Conservation (phyloP, 2,329 filamentous ascomycete genomes). For the Didymellaceae sp. region DNA sequence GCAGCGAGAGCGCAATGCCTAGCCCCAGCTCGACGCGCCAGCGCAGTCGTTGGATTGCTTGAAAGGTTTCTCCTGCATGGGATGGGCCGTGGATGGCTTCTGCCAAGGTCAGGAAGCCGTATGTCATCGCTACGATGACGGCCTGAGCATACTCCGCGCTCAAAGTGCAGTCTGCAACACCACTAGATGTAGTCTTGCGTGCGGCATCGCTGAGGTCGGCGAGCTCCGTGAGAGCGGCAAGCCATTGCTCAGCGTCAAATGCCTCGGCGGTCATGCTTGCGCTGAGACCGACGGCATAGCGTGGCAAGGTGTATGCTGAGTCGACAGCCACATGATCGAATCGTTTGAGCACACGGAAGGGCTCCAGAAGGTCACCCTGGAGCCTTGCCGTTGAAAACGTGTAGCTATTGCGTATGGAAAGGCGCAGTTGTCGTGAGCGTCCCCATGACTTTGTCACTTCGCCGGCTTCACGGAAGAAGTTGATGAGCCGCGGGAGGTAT, state of each 20-base stretch:
- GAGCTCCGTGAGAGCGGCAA: conserved; percentile 25
- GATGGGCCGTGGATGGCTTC: conserved; percentile 21
- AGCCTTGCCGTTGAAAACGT: conserved; percentile 30
- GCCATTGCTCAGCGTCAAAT: conserved; percentile 21
- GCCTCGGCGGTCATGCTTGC: conserved; percentile 23
- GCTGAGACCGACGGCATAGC: conserved; percentile 35
- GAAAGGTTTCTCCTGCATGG: conserved; percentile 10
- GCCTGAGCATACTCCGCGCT: conserved; percentile 34
- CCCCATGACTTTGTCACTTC: conserved; percentile 32
- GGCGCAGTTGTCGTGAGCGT: conserved; percentile 25
- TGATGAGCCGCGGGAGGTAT: conserved; percentile 44
- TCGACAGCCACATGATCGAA: conserved; percentile 31
- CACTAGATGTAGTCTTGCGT: conserved; percentile 2
- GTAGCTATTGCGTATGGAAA: conserved; percentile 36
- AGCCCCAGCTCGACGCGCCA: conserved; percentile 39
- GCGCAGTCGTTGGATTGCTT: conserved; percentile 35
- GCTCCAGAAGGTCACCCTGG: conserved; percentile 44
- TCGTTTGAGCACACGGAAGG: conserved; percentile 35
- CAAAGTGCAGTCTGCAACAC: conserved; percentile 20
- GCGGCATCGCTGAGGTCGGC: conserved; percentile 31
- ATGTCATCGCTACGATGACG: conserved; percentile 40
- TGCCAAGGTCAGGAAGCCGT: conserved; percentile 40
- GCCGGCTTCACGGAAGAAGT: conserved; percentile 41
- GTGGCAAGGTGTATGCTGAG: conserved; percentile 26
- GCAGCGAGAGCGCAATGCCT: conserved; percentile 29